Conservation (phyloP, 305 asterid genomes). For the Euphrasia arctica region DNA sequence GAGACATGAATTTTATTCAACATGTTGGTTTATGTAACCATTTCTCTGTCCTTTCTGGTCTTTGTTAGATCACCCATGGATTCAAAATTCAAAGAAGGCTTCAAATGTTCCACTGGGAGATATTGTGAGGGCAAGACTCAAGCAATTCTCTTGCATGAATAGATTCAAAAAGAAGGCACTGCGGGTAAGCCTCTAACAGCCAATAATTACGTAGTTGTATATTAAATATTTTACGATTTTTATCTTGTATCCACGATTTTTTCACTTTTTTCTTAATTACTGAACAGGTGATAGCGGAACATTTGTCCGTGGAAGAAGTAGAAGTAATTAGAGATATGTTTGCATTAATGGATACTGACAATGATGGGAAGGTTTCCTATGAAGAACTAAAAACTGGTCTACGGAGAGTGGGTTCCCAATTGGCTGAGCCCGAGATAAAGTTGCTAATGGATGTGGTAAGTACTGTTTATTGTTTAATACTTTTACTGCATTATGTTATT, state of each 20-base stretch:
- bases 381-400: slow-evolving; percentile 89
- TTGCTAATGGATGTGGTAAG: slow-evolving; percentile 96
- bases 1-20: slow-evolving; percentile 4
- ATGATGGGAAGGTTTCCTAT: slow-evolving; percentile 86
- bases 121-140: slow-evolving; percentile 67
- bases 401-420: slow-evolving; percentile 89
- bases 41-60: slow-evolving; percentile 12
- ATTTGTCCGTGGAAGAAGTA: slow-evolving; percentile 85
- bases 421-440: slow-evolving; percentile 95
- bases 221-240: background rate
- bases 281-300: slow-evolving; percentile 88
- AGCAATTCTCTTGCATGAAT: slow-evolving; percentile 78
- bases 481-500: slow-evolving; percentile 4
- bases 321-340: slow-evolving; percentile 97
- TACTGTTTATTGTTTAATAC: slow-evolving; percentile 19
- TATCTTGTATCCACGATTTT: slow-evolving; percentile 5
- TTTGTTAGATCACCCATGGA: slow-evolving; percentile 71
- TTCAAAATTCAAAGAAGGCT: slow-evolving; percentile 71
- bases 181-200: slow-evolving; percentile 46
- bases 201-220: background rate
- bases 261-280: slow-evolving; percentile 16
- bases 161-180: slow-evolving; percentile 77
- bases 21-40: slow-evolving; percentile 15
- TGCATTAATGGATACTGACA: slow-evolving; percentile 84
- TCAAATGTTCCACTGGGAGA: slow-evolving; percentile 81